Conservation (phyloP, 352 stramenopile species). For the Phytophthora pinifolia region DNA sequence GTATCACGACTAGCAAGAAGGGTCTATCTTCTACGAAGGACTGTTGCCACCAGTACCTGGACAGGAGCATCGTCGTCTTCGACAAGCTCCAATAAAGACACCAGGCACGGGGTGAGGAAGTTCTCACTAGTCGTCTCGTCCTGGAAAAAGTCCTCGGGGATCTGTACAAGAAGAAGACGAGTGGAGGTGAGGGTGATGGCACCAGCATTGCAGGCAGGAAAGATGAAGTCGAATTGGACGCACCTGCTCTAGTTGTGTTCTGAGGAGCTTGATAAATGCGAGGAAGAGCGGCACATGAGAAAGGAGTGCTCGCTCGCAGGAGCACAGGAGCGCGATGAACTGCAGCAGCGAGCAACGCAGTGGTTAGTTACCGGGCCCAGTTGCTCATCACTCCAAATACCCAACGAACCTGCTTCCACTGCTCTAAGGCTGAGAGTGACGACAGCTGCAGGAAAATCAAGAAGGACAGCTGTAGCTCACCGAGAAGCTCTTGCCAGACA, state of each 20-base stretch:
- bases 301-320: constrained; percentile 52
- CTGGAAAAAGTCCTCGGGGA: constrained; percentile 71
- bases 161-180: too few relatives aligned
- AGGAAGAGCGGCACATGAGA: constrained; percentile 47
- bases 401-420: constrained; percentile 89
- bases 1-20: constrained; percentile 9
- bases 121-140: constrained; percentile 61
- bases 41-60: constrained; percentile 25
- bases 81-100: constrained; percentile 67
- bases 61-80: constrained; percentile 39
- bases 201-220: too few relatives aligned
- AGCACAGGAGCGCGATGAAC: constrained; percentile 65
- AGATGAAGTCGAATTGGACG: too few relatives aligned
- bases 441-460: constrained; percentile 93
- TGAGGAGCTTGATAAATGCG: constrained; percentile 59
- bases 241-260: constrained; percentile 61
- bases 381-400: neutral
- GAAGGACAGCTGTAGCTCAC: constrained; percentile 94
- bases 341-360: constrained; percentile 13
- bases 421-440: constrained; percentile 90
- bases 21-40: neutral
- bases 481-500: constrained; percentile 83
- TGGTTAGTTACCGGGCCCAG: neutral
- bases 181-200: too few relatives aligned
- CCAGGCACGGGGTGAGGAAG: constrained; percentile 60